Percentiles rank a stretch among this genome's conserved stretches.
Conservation (phyloP, 768 basidiomycete genomes). For the Termitomyces heimii region DNA sequence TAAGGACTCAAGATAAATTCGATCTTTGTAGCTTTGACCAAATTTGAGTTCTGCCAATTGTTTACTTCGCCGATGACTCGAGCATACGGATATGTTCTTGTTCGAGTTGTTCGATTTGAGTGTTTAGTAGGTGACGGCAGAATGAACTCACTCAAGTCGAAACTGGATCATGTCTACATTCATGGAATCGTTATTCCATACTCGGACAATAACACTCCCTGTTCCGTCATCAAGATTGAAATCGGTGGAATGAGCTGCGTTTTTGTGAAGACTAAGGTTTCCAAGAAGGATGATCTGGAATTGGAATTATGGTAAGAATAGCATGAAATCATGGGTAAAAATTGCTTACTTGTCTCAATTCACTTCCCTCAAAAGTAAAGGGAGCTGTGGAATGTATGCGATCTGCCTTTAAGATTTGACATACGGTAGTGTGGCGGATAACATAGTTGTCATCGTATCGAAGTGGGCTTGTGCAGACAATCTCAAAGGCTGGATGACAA, state of each 20-base stretch:
- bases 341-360: background rate
- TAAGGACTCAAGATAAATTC: background rate
- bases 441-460: background rate
- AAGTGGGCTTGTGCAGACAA: background rate
- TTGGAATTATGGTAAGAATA: background rate
- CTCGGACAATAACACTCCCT: background rate
- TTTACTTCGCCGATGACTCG: background rate
- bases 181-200: background rate
- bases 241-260: background rate
- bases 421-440: background rate
- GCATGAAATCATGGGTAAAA: background rate
- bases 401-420: background rate
- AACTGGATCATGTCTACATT: background rate
- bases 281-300: slow-evolving; percentile 1
- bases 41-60: background rate
- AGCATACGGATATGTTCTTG: background rate
- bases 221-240: background rate
- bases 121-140: background rate
- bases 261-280: background rate
- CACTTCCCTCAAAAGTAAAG: background rate
- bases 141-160: background rate
- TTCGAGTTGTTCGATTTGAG: background rate
- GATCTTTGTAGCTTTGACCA: background rate
- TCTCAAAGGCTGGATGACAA: background rate
- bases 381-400: background rate